Evolutionary conservation across 176 grass and related monocot genomes (phyloP).

Genomic region (Cenchrus fungigraminus): DNA sequence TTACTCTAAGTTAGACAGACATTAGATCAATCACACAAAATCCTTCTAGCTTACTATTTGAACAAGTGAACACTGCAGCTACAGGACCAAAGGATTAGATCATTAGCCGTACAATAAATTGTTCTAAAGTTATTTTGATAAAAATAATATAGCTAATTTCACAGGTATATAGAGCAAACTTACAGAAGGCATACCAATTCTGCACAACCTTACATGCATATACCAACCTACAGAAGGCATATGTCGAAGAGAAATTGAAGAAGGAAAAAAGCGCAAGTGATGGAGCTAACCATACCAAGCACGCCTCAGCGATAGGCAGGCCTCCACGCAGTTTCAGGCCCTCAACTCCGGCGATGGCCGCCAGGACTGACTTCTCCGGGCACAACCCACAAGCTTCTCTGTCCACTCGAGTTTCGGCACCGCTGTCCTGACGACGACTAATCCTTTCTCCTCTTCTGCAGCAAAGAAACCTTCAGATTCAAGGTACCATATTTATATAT

Average conservation of each 20-base stretch:
- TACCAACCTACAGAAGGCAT: not conserved
- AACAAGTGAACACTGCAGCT: not conserved
- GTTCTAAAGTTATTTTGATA: not conserved
- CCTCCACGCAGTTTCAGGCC: not conserved
- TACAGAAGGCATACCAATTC: not conserved
- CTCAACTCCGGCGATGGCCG: not conserved
- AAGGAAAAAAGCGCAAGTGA: not conserved
- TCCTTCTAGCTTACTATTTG: not conserved
- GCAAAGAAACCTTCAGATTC: not conserved
- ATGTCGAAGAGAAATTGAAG: not conserved
- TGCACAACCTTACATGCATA: not conserved
- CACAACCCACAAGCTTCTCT: too few species aligned
- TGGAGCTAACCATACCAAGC: not conserved
- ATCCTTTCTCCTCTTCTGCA: not conserved
- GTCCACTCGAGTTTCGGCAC: not conserved
- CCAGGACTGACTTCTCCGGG: not conserved
- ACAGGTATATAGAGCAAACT: not conserved
- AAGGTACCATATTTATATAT: not conserved
- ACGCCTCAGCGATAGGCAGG: not conserved
- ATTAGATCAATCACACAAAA: not conserved
- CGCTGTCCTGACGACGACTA: not conserved
- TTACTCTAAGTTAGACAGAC: not conserved
- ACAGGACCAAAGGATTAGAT: not conserved
- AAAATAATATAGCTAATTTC: conserved; percentile 5
- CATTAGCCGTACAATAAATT: not conserved